These are phyloP conservation scores for Scedosporium dehoogii DNA, from an alignment of 2,329 filamentous ascomycete genomes.

Conservation along the genomic window DNA sequence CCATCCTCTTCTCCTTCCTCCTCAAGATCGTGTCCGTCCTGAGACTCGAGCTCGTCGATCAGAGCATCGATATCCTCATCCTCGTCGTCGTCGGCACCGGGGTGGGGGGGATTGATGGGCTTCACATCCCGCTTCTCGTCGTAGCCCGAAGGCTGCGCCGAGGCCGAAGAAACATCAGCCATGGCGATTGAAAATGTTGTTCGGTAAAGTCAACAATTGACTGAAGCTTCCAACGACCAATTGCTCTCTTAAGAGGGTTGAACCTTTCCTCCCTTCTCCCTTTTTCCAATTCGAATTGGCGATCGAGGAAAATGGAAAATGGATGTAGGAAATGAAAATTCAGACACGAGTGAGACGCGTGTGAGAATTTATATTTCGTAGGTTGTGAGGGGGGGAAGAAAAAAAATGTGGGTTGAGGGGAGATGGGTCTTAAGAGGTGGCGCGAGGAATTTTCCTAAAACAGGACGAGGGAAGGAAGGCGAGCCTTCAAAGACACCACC, in stretches of 20 bases:
- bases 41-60: constrained; percentile 77
- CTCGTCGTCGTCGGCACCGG: constrained; percentile 56
- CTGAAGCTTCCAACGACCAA: neutral
- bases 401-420: constrained; percentile 17
- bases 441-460: constrained; percentile 15
- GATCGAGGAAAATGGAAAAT: constrained; percentile 11
- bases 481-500: constrained; percentile 24
- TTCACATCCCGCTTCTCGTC: constrained; percentile 47
- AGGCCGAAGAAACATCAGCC: constrained; percentile 41
- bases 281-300: constrained; percentile 7
- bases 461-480: constrained; percentile 28
- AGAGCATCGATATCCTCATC: constrained; percentile 79
- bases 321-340: constrained; percentile 14
- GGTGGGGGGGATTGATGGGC: constrained; percentile 21
- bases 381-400: constrained; percentile 10
- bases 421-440: constrained; percentile 35
- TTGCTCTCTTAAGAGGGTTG: neutral
- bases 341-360: constrained; percentile 6
- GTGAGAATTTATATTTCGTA: constrained; percentile 14
- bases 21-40: constrained; percentile 59
- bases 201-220: neutral
- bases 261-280: neutral
- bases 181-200: constrained; percentile 25
- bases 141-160: constrained; percentile 48
- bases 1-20: constrained; percentile 37